A percentile compares a stretch with the other conserved stretches of the same genome.
These are phyloP conservation scores for Astragalus membranaceus DNA, from an alignment of 306 rosid genomes.

Conservation along the genomic window DNA sequence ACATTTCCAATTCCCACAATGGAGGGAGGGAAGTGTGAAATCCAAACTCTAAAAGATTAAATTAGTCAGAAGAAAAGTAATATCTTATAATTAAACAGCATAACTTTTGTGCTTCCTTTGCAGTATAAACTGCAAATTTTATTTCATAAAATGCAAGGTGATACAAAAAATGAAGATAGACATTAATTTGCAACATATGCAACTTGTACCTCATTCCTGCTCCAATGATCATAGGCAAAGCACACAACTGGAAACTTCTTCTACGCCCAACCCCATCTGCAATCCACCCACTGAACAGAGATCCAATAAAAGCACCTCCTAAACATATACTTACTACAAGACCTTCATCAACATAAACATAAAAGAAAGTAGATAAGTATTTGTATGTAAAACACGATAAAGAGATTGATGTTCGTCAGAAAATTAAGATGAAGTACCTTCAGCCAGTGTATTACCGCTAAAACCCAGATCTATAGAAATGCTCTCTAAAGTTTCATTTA, in stretches of 20 bases:
- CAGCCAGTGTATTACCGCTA: slow-evolving; percentile 71
- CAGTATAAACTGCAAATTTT: neutral
- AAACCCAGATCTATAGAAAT: slow-evolving; percentile 73
- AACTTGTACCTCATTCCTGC: slow-evolving; percentile 61
- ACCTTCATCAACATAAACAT: slow-evolving; percentile 46
- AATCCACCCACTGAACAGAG: slow-evolving; percentile 69
- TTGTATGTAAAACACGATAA: neutral
- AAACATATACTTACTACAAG: slow-evolving; percentile 83
- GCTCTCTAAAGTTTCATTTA: slow-evolving; percentile 82
- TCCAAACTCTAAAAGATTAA: neutral
- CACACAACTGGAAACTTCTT: slow-evolving; percentile 84
- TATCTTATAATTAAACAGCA: neutral
- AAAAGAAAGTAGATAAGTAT: slow-evolving; percentile 11
- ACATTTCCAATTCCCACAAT: neutral
- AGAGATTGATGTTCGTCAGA: neutral
- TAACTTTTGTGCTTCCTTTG: neutral
- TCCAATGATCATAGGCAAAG: slow-evolving; percentile 82
- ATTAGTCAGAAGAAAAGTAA: neutral
- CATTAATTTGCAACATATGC: neutral
- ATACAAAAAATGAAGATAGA: slow-evolving; percentile 6
- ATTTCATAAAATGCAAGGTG: slow-evolving; percentile 1
- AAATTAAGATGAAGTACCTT: slow-evolving; percentile 41
- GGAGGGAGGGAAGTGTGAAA: neutral
- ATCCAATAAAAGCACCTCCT: slow-evolving; percentile 84
- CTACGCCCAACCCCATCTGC: slow-evolving; percentile 78